A percentile compares a stretch with the other conserved stretches of the same genome.
Evolutionary conservation across 441 rosid genomes (phyloP).

Genomic region (Francoa sonchifolia): DNA sequence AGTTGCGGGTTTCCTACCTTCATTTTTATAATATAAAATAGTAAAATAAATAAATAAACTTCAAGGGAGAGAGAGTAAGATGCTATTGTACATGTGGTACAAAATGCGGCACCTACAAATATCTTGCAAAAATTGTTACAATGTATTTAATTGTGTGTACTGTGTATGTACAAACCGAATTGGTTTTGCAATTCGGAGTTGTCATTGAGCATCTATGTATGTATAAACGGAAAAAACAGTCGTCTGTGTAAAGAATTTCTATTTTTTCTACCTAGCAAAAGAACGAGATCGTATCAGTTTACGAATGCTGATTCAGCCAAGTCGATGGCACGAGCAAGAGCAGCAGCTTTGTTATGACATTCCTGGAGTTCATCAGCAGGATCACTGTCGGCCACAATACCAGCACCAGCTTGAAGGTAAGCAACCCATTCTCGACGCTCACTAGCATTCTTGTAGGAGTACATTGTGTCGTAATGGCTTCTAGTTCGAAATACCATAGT

Average conservation of each 20-base stretch:
- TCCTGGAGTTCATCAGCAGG: slow-evolving; percentile 60
- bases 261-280: neutral
- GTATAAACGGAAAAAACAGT: no score
- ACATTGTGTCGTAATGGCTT: slow-evolving; percentile 33
- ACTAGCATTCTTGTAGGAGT: slow-evolving; percentile 26
- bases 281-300: slow-evolving; percentile 7
- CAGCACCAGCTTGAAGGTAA: slow-evolving; percentile 70
- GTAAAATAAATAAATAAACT: no score
- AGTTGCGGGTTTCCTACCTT: no score
- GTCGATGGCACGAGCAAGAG: slow-evolving; percentile 67
- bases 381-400: slow-evolving; percentile 57
- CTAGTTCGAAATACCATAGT: slow-evolving; percentile 68
- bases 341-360: slow-evolving; percentile 65
- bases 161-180: no score
- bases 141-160: no score
- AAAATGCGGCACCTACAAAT: no score
- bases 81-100: no score
- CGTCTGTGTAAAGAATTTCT: neutral
- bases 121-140: no score
- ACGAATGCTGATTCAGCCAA: slow-evolving; percentile 64
- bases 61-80: no score
- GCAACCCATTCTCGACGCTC: slow-evolving; percentile 66
- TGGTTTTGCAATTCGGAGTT: no score
- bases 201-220: no score
- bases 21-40: no score